These are phyloP conservation scores for Erigeron philadelphicus DNA, from an alignment of 140 eudicot genomes.

Conservation along the genomic window DNA sequence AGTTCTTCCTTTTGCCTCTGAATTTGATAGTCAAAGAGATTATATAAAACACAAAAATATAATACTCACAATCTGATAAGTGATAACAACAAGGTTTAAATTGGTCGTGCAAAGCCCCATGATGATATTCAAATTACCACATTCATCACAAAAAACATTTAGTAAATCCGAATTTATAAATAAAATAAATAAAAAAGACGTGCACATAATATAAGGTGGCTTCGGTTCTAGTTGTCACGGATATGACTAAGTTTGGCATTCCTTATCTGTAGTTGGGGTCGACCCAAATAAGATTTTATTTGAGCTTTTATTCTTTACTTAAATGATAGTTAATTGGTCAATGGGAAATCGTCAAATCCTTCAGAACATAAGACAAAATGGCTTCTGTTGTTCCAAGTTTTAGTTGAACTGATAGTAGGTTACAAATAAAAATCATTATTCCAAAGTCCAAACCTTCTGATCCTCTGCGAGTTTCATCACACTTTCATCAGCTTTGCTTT, in stretches of 20 bases:
- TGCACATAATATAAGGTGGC: not conserved
- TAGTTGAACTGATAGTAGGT: not conserved
- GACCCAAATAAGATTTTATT: no score
- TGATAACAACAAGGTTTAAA: no score
- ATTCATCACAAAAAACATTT: no score
- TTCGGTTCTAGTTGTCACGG: no score
- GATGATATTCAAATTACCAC: no score
- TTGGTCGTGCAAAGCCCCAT: no score
- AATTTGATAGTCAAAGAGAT: slow-evolving; percentile 11
- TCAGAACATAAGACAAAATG: not conserved
- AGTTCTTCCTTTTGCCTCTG: slow-evolving; percentile 75
- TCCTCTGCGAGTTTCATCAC: slow-evolving; percentile 67
- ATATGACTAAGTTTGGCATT: no score
- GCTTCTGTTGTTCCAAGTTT: no score
- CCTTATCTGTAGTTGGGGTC: no score
- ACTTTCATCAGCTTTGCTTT: slow-evolving; percentile 62
- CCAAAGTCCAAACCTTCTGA: slow-evolving; percentile 46
- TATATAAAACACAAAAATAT: slow-evolving; percentile 2
- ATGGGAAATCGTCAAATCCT: not conserved
- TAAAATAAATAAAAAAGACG: not conserved
- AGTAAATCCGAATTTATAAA: not conserved
- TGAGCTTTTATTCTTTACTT: no score
- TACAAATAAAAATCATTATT: not conserved
- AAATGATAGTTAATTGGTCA: not conserved
- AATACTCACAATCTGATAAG: no score